Evolutionary conservation across 2,329 filamentous ascomycete species (phyloP), one percentile per base, ranked within the genome.

Genomic region (Phialophora macrospora): DNA sequence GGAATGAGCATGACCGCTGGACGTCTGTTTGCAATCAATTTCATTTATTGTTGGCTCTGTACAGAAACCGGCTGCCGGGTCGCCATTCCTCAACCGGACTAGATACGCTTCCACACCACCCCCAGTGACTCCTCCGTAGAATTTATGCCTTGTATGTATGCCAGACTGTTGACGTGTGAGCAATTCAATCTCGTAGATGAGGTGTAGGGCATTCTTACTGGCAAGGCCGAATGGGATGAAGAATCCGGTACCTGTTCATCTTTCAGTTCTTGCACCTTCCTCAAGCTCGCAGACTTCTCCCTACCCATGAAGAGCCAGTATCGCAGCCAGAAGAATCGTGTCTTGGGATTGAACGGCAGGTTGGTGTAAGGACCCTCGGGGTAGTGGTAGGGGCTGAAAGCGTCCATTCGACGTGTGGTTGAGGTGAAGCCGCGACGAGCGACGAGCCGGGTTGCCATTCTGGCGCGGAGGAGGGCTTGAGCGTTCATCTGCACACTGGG

Each of bases 311-410:
- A 95, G 70, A 78, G 78, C 90, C 92, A 96, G 88, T 90, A 99
- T 81, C 89, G 86, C 74, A 92, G 69, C 72, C 83, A 87, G 80
- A 99, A 99, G 83, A 85, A 90, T 82, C 88, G 91, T 78, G 89
- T 94, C 83, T 92, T 85, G 73, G 95, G 91, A 86, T 99, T 96
- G 88, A 99, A 99, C 73, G 95, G 95, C 72, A 99, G 82, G 87
- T 97, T 98, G 85, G 86, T 89, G 82, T 92, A 90, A 77, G 94
- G 91, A 72, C 94, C 95, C 85, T 98, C 94, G 74, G 94, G 90
- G 85, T 99, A 99, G 86, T 99, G 95, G 89, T 96, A 97, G 71
- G 93, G 93, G 79, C 92, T 96, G 58, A 60, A 60, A 17, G 44
- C 24, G 75, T 91, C 92, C 20, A 66, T 60, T 49, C 58, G 64